phyloP scores from a whole-genome alignment of 2,329 filamentous ascomycete genomes.

The Scytalidium sp. region DNA sequence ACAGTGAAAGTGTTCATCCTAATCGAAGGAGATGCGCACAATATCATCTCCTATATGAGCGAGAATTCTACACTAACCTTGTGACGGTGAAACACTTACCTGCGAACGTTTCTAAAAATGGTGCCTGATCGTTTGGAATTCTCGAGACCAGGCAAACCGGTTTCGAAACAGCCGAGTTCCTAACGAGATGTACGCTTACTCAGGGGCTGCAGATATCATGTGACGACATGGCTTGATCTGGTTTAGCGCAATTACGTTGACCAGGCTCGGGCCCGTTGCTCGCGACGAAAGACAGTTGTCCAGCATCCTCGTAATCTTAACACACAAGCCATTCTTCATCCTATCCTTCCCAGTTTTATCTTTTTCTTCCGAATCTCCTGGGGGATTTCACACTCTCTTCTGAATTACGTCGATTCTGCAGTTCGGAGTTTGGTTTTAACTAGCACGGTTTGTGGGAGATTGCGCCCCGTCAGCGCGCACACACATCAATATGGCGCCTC shows the following conservation, averaged over 20 bases:
- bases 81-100: no score
- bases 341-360: background rate
- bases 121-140: no score
- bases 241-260: background rate
- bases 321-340: background rate
- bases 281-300: background rate
- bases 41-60: no score
- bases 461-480: background rate
- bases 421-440: background rate
- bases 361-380: background rate
- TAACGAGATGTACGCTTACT: background rate
- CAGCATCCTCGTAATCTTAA: background rate
- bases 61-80: no score
- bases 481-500: conserved; percentile 36
- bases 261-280: background rate
- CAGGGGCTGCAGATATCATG: background rate
- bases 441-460: background rate
- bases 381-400: background rate
- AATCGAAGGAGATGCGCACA: no score
- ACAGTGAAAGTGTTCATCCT: no score
- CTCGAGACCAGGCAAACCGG: no score
- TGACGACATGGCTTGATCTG: background rate
- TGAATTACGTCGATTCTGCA: background rate
- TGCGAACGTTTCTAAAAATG: no score
- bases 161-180: background rate